Percentiles rank a stretch among this genome's conserved stretches.
Conservation (phyloP, 495 filamentous ascomycete genomes). For the Penicillium coffeae region DNA sequence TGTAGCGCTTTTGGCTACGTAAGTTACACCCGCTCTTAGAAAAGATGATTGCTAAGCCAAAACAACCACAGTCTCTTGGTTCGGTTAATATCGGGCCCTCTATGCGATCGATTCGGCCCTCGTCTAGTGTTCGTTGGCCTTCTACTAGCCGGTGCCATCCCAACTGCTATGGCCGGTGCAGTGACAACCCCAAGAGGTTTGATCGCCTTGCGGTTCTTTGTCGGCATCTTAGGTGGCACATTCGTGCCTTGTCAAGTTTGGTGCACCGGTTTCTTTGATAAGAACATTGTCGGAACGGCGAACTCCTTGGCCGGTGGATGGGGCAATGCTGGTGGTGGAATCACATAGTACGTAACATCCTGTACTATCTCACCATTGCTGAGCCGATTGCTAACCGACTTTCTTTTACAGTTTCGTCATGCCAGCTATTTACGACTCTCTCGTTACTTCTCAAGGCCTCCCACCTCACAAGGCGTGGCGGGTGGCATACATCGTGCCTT, state of each 20-base stretch:
- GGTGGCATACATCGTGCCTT: conserved; percentile 77
- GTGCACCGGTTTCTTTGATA: conserved; percentile 94
- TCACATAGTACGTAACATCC: conserved; percentile 51
- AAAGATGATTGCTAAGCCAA: conserved; percentile 6
- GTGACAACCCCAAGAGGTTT: conserved; percentile 67
- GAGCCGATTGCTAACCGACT: background rate
- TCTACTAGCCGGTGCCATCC: conserved; percentile 72
- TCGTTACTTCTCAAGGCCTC: conserved; percentile 58
- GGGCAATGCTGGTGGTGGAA: conserved; percentile 89
- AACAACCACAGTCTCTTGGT: conserved; percentile 62
- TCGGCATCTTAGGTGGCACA: conserved; percentile 84
- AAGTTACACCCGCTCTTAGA: conserved; percentile 9
- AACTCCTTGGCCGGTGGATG: conserved; percentile 83
- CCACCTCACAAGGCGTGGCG: conserved; percentile 72
- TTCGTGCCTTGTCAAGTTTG: conserved; percentile 97
- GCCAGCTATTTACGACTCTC: conserved; percentile 83
- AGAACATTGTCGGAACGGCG: conserved; percentile 87
- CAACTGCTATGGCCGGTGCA: conserved; percentile 77
- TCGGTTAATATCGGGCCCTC: conserved; percentile 75
- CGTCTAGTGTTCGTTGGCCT: conserved; percentile 73
- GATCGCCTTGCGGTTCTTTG: conserved; percentile 80
- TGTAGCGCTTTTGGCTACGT: conserved; percentile 82
- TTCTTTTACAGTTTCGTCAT: conserved; percentile 68
- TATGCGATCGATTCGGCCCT: conserved; percentile 82
- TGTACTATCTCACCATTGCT: too few relatives aligned